phyloP scores from a whole-genome alignment of 192 early-diverging fungal species.

The Umbelopsis isabellina region DNA sequence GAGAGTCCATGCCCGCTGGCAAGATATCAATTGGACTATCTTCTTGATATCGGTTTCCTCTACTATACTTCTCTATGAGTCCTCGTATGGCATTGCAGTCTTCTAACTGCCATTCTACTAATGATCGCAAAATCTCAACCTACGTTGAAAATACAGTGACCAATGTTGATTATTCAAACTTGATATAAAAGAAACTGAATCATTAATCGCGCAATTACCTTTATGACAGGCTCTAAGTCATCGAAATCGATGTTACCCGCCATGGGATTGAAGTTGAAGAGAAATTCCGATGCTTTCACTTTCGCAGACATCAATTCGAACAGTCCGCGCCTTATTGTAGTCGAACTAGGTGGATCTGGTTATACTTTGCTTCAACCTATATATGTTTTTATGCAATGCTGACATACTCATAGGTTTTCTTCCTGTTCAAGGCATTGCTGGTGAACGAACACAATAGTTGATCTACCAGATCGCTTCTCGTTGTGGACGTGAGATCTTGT shows the following conservation, averaged over 20 bases:
- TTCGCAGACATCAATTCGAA: slow-evolving; percentile 27
- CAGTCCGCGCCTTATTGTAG: slow-evolving; percentile 10
- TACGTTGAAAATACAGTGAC: not conserved
- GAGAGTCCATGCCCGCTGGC: slow-evolving; percentile 29
- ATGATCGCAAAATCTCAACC: slow-evolving; percentile 25
- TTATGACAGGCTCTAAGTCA: slow-evolving; percentile 21
- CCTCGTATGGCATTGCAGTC: slow-evolving; percentile 29
- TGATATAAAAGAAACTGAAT: not conserved
- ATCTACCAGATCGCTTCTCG: slow-evolving; percentile 18
- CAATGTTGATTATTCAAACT: not conserved
- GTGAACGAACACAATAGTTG: slow-evolving; percentile 25
- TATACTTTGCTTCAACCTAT: not conserved
- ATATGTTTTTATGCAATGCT: not conserved
- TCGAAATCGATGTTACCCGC: slow-evolving; percentile 14
- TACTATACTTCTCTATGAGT: slow-evolving; percentile 17
- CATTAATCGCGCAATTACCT: slow-evolving; percentile 20
- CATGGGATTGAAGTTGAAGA: slow-evolving; percentile 33
- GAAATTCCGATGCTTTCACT: slow-evolving; percentile 23
- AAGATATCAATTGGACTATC: slow-evolving; percentile 22
- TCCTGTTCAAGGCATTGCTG: slow-evolving; percentile 31
- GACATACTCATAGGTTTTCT: slow-evolving; percentile 31
- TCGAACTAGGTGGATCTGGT: not conserved
- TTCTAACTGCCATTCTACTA: slow-evolving; percentile 40
- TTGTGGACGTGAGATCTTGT: slow-evolving; percentile 18
- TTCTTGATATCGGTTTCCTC: not conserved